phyloP scores from a whole-genome alignment of 495 filamentous ascomycete species.

The Trichoderma gamsii region DNA sequence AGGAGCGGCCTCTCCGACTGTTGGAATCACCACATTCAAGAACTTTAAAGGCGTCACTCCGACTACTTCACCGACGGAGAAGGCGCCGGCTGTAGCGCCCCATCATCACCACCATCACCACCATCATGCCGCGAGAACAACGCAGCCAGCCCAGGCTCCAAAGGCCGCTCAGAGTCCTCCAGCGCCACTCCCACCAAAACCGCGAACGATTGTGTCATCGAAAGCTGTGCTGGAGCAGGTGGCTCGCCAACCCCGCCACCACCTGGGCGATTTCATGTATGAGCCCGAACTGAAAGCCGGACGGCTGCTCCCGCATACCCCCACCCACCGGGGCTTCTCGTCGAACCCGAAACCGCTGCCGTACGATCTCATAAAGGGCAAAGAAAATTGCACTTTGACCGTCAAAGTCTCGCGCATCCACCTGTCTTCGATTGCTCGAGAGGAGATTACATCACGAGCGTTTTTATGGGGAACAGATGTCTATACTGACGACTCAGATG shows the following conservation, averaged over 20 bases:
- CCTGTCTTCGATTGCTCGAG: conserved; percentile 57
- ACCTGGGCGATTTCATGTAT: conserved; percentile 61
- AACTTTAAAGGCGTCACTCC: conserved; percentile 43
- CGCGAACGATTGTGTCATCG: conserved; percentile 56
- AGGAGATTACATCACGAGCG: conserved; percentile 72
- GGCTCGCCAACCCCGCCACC: conserved; percentile 62
- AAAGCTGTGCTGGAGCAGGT: conserved; percentile 64
- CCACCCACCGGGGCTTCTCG: conserved; percentile 59
- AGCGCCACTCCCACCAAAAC: conserved; percentile 48
- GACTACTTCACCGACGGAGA: conserved; percentile 52
- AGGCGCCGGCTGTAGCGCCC: conserved; percentile 32
- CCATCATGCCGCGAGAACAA: conserved; percentile 33
- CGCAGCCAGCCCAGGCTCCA: conserved; percentile 28
- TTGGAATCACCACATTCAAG: conserved; percentile 34
- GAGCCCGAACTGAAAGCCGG: conserved; percentile 50
- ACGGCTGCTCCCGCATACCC: conserved; percentile 30
- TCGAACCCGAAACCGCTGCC: conserved; percentile 71
- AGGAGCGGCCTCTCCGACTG: conserved; percentile 45
- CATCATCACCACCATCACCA: conserved; percentile 30
- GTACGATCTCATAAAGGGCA: conserved; percentile 59
- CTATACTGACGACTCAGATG: conserved; percentile 94
- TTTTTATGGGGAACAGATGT: conserved; percentile 89
- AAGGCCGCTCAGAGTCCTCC: conserved; percentile 37
- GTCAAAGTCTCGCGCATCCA: conserved; percentile 78
- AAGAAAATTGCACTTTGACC: conserved; percentile 86